Percentiles rank a stretch among this genome's conserved stretches.
These are phyloP conservation scores for Suillus paluster DNA, from an alignment of 768 basidiomycete genomes.

Conservation along the genomic window DNA sequence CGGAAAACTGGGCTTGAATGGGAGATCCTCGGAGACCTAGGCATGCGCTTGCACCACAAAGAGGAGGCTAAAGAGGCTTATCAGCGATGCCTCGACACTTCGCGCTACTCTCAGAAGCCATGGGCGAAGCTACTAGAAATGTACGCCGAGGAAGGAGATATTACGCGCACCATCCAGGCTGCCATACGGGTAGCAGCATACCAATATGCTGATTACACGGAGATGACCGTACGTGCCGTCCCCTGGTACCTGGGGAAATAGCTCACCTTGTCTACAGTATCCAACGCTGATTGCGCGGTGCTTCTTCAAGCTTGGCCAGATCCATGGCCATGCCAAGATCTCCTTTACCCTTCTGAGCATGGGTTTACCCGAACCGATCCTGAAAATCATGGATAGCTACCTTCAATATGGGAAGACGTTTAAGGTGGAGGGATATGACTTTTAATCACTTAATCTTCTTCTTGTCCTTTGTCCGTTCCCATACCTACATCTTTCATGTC, in stretches of 20 bases:
- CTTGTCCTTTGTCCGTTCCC: neutral
- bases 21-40: slow-evolving; percentile 97
- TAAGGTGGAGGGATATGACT: slow-evolving; percentile 86
- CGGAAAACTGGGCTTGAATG: slow-evolving; percentile 96
- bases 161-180: slow-evolving; percentile 87
- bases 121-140: slow-evolving; percentile 94
- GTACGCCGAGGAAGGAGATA: slow-evolving; percentile 96
- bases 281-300: slow-evolving; percentile 89
- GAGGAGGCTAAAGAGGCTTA: slow-evolving; percentile 99
- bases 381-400: slow-evolving; percentile 93
- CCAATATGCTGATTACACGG: slow-evolving; percentile 87
- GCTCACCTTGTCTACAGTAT: slow-evolving; percentile 53
- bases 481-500: neutral
- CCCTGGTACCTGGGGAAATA: neutral
- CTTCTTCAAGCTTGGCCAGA: slow-evolving; percentile 92
- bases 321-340: slow-evolving; percentile 94
- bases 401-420: slow-evolving; percentile 87
- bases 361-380: slow-evolving; percentile 87
- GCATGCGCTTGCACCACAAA: slow-evolving; percentile 91
- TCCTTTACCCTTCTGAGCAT: slow-evolving; percentile 92
- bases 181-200: slow-evolving; percentile 94
- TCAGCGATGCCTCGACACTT: slow-evolving; percentile 88
- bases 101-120: slow-evolving; percentile 87
- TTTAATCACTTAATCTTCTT: slow-evolving; percentile 43
- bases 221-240: slow-evolving; percentile 74